Base-by-base conservation (phyloP, 495 filamentous ascomycete genomes). In the Darksidea phi region DNA sequence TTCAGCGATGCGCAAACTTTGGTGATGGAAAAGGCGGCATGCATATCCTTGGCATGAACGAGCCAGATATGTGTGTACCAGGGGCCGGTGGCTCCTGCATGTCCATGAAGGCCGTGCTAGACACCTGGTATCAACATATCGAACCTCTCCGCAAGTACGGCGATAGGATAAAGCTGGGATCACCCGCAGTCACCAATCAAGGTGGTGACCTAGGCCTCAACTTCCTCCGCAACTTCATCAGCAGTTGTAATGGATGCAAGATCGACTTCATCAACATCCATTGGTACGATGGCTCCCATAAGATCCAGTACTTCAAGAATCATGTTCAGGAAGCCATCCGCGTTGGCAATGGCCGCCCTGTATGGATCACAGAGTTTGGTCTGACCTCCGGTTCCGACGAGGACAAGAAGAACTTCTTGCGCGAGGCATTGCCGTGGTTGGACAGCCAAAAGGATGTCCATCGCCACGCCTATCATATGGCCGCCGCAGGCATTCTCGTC, bases 21-120 rank as follows among this genome's bases (percentile, higher is more conserved):
- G 41, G 41, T 13, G 41, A 43, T 6, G 41, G 41, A 4, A 20
- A 42, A n/a, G 28, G 17, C 12, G 34, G 6, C 28, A 6, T 21
- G 23, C 23, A 23, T 23, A 15, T 20, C 18, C 17, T 49, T 11
- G n/a, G 6, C 21, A 23, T 10, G 23, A 50, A 15, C 24, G 3
- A 12, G 13, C n/a, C 25, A 12, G 24, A 48, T 7, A 88, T 91
- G 73, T 78, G 88, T 57, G 81, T 84, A 76, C 78, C 91, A 74
- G 69, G 73, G 34, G 77, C 83, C 37, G 65, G 74, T 36, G 74
- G 73, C 1, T 88, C 89, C 2, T 57, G 54, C 61, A 64, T 64
- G 61, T 46, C 6, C 25, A 6, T 50, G 20, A 26, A 57, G 7
- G 48, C 13, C 5, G 20, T 12, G 18, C 50, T 51, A 21, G 36